Conservation (phyloP, 345 rosid genomes). For the Viola odorata region DNA sequence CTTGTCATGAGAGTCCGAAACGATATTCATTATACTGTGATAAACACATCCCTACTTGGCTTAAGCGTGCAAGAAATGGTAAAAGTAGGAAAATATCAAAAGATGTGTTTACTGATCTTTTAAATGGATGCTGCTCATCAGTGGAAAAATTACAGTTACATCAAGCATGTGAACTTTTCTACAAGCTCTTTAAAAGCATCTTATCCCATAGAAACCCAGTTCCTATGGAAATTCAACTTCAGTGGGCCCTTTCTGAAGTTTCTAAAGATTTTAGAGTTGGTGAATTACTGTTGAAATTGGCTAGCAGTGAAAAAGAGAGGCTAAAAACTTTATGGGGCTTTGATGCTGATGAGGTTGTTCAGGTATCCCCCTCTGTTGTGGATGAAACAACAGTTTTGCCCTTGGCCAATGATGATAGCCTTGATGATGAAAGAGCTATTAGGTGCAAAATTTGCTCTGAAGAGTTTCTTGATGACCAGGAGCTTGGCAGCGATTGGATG, state of each 20-base stretch:
- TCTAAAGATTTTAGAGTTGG: constrained; percentile 61
- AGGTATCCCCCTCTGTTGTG: constrained; percentile 22
- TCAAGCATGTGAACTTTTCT: constrained; percentile 92
- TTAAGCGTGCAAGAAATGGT: constrained; percentile 97
- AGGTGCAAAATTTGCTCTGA: constrained; percentile 64
- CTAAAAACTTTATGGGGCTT: constrained; percentile 71
- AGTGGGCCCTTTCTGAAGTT: constrained; percentile 96
- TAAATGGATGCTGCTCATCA: constrained; percentile 52
- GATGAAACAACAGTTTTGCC: constrained; percentile 44
- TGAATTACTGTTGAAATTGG: constrained; percentile 64
- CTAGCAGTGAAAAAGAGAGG: constrained; percentile 69
- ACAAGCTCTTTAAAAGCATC: constrained; percentile 88
- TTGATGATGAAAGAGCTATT: constrained; percentile 36
- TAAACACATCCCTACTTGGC: constrained; percentile 96
- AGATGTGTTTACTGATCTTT: constrained; percentile 78
- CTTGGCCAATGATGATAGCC: constrained; percentile 29
- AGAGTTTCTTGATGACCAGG: constrained; percentile 45
- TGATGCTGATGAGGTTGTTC: constrained; percentile 34
- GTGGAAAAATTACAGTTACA: constrained; percentile 69
- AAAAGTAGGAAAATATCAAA: constrained; percentile 92
- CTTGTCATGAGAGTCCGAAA: constrained; percentile 64
- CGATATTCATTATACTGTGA: constrained; percentile 81
- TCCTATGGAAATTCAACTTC: constrained; percentile 83
- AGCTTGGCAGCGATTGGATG: constrained; percentile 61
- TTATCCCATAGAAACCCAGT: constrained; percentile 85